These are phyloP conservation scores for Ascochyta rabiei DNA, from an alignment of 2,329 filamentous ascomycete genomes.

Conservation along the genomic window DNA sequence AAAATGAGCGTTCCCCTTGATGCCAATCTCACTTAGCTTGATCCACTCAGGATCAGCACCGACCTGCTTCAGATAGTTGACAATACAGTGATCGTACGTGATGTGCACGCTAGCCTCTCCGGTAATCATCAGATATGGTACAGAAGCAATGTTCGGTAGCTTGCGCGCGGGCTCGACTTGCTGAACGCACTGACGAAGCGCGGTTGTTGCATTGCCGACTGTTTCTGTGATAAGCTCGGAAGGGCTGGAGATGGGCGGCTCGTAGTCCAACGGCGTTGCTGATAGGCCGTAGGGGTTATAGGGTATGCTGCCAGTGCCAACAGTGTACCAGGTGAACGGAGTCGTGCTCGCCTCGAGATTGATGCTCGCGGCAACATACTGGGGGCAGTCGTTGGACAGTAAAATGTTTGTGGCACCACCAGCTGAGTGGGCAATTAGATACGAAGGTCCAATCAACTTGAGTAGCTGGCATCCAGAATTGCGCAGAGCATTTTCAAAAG, in stretches of 20 bases:
- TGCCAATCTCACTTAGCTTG: conserved; percentile 50
- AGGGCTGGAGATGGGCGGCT: no score
- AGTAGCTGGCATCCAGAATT: conserved; percentile 9
- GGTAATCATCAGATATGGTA: conserved; percentile 35
- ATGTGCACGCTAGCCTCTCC: conserved; percentile 32
- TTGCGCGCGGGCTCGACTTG: conserved; percentile 27
- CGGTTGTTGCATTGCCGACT: no score
- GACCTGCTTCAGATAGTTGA: conserved; percentile 38
- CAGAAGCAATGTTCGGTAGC: conserved; percentile 32
- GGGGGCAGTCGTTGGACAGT: conserved; percentile 22
- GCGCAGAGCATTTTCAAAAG: conserved; percentile 14
- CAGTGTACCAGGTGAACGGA: conserved; percentile 14
- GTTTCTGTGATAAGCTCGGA: no score
- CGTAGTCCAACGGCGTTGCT: conserved; percentile 5
- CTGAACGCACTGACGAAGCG: background rate
- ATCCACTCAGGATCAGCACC: conserved; percentile 55
- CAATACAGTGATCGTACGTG: conserved; percentile 37
- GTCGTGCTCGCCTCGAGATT: conserved; percentile 19
- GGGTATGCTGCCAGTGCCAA: background rate
- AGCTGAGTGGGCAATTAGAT: conserved; percentile 14
- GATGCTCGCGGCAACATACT: conserved; percentile 13
- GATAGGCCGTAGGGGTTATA: conserved; percentile 13
- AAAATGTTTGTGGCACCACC: conserved; percentile 16
- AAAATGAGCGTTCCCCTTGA: conserved; percentile 62
- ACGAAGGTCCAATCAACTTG: conserved; percentile 8